Evolutionary conservation across 2,329 filamentous ascomycete species (phyloP).

Genomic region (Diatrype stigma): DNA sequence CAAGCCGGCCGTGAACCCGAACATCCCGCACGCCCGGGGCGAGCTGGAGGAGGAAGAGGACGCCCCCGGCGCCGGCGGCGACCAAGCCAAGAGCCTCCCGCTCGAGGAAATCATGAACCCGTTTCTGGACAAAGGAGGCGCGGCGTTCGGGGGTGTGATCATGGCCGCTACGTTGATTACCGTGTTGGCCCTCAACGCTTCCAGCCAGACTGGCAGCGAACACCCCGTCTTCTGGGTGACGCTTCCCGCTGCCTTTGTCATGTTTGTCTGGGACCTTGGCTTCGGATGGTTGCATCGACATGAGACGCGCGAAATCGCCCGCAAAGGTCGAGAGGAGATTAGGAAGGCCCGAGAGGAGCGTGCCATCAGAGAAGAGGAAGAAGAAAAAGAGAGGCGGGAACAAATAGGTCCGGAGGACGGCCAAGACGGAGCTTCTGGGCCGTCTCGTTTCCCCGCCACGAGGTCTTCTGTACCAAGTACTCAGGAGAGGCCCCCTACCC

Average conservation of each 20-base stretch:
- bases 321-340: slow-evolving; percentile 47
- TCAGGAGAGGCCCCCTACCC: not conserved
- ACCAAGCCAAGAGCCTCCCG: slow-evolving; percentile 52
- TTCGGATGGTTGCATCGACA: slow-evolving; percentile 61
- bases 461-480: not conserved
- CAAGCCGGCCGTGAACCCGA: slow-evolving; percentile 63
- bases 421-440: not conserved
- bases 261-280: slow-evolving; percentile 63
- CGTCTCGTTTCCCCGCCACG: not conserved
- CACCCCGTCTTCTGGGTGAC: slow-evolving; percentile 66
- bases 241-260: slow-evolving; percentile 61
- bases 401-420: slow-evolving; percentile 7
- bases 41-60: slow-evolving; percentile 48
- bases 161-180: slow-evolving; percentile 66
- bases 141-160: slow-evolving; percentile 58
- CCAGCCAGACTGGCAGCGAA: slow-evolving; percentile 43
- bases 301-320: slow-evolving; percentile 60
- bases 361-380: slow-evolving; percentile 29
- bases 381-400: slow-evolving; percentile 5
- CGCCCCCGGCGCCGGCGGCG: slow-evolving; percentile 37
- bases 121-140: slow-evolving; percentile 64
- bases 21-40: slow-evolving; percentile 63
- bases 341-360: slow-evolving; percentile 38
- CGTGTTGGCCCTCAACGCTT: slow-evolving; percentile 62
- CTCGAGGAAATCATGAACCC: slow-evolving; percentile 74